phyloP scores from a whole-genome alignment of 371 early-diverging fungal species.

The Mortierella sp. region DNA sequence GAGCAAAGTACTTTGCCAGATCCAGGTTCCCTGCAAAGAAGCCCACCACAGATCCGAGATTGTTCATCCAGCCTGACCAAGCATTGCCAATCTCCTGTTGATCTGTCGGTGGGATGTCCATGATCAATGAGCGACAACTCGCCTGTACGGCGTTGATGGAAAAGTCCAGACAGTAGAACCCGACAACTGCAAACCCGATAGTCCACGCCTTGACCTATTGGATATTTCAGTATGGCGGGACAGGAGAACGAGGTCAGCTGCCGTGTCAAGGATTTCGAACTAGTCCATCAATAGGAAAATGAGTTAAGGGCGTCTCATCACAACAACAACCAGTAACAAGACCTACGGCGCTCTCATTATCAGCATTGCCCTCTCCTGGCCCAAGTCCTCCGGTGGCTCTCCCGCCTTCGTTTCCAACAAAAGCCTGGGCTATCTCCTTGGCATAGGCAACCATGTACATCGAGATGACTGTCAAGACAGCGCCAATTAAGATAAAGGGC shows the following conservation, averaged over 20 bases:
- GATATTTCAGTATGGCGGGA: not conserved
- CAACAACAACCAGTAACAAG: not conserved
- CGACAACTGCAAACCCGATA: conserved; percentile 71
- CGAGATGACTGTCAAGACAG: conserved; percentile 66
- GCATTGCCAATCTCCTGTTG: conserved; percentile 82
- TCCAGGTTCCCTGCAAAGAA: conserved; percentile 77
- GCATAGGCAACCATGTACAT: conserved; percentile 77
- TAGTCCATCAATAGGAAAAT: too few relatives aligned
- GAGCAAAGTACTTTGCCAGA: conserved; percentile 64
- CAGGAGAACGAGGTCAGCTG: not conserved
- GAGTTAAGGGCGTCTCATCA: not conserved
- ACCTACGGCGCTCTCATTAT: not conserved
- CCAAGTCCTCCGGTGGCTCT: not conserved
- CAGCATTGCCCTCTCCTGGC: not conserved
- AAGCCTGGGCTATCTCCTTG: conserved; percentile 61
- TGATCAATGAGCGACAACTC: conserved; percentile 78
- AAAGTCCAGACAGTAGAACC: conserved; percentile 85
- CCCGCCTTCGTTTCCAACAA: conserved; percentile 24
- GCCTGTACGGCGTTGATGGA: conserved; percentile 83
- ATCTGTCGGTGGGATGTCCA: conserved; percentile 77
- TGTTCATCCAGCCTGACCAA: conserved; percentile 81
- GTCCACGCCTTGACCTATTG: conserved; percentile 60
- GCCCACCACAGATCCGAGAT: conserved; percentile 78
- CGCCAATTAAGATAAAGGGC: conserved; percentile 70
- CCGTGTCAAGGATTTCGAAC: too few relatives aligned